These are phyloP conservation scores for Telfairia occidentalis DNA, from an alignment of 331 rosid species.

Conservation along the genomic window DNA sequence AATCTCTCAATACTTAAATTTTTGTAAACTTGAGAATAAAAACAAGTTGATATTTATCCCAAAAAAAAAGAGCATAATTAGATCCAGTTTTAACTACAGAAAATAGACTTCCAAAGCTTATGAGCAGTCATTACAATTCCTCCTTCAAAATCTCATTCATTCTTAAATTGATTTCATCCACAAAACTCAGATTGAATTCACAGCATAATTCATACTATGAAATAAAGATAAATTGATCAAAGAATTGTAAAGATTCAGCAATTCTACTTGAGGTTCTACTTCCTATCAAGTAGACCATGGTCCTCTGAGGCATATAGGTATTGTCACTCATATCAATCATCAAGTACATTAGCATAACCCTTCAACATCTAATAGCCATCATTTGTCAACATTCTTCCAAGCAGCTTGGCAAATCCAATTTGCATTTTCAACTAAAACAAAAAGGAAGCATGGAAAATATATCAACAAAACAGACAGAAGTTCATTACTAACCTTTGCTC, in stretches of 20 bases:
- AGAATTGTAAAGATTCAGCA: not conserved
- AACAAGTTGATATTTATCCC: not conserved
- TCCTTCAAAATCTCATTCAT: not conserved
- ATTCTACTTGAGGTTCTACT: not conserved
- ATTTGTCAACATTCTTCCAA: not conserved
- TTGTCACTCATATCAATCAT: not conserved
- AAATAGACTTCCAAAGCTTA: not conserved
- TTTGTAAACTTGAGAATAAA: not conserved
- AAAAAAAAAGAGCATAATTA: not conserved
- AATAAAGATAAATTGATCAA: not conserved
- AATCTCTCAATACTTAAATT: not conserved
- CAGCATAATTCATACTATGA: not conserved
- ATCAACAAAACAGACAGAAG: slow-evolving; percentile 10
- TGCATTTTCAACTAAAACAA: not conserved
- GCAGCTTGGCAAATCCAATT: not conserved
- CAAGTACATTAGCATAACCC: not conserved
- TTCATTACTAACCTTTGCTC: slow-evolving; percentile 61
- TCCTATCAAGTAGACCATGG: not conserved
- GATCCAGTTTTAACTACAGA: not conserved
- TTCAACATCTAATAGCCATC: not conserved
- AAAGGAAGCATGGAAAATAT: slow-evolving; percentile 2
- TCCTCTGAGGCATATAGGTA: not conserved
- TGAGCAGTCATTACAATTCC: not conserved
- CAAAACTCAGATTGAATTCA: not conserved
- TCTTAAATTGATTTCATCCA: not conserved